These are phyloP conservation scores for Chlorella sp. DNA, from an alignment of 139 green algal species.

Conservation along the genomic window DNA sequence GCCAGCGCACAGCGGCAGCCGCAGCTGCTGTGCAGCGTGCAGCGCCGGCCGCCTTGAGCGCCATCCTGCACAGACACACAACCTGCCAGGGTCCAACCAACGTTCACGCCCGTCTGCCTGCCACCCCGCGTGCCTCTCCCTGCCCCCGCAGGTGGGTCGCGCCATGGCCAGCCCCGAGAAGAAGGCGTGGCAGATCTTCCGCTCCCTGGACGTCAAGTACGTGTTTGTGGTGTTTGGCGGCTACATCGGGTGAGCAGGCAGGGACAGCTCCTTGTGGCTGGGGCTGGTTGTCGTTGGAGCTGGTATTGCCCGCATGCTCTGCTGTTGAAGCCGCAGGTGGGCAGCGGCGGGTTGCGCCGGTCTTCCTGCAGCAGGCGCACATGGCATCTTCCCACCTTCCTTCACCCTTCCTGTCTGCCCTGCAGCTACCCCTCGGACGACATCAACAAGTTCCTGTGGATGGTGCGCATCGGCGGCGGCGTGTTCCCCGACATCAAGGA, in stretches of 20 bases:
- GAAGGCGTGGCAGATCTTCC: constrained; percentile 82
- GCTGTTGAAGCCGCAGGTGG: too few species aligned
- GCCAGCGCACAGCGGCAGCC: not conserved
- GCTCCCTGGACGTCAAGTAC: constrained; percentile 84
- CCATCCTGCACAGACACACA: too few species aligned
- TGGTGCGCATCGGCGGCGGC: constrained; percentile 88
- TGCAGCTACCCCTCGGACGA: constrained; percentile 88
- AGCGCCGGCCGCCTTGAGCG: too few species aligned
- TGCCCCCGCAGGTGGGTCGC: constrained; percentile 58
- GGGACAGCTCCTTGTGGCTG: not conserved
- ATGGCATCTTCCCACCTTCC: too few species aligned
- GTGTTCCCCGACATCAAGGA: constrained; percentile 95
- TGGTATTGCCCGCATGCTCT: too few species aligned
- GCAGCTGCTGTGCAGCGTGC: not conserved
- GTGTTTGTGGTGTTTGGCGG: constrained; percentile 93
- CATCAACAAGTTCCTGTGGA: constrained; percentile 99
- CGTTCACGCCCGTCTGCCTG: not conserved
- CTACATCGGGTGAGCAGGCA: constrained; percentile 66
- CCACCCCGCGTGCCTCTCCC: too few species aligned
- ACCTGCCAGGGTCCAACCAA: not conserved
- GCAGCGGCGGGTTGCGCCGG: too few species aligned
- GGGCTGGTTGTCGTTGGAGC: too few species aligned
- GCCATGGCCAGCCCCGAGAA: constrained; percentile 82
- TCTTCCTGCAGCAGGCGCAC: too few species aligned
- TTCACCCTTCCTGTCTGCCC: not conserved